phyloP scores from a whole-genome alignment of 2,329 filamentous ascomycete species.

The Juglanconis oblonga region DNA sequence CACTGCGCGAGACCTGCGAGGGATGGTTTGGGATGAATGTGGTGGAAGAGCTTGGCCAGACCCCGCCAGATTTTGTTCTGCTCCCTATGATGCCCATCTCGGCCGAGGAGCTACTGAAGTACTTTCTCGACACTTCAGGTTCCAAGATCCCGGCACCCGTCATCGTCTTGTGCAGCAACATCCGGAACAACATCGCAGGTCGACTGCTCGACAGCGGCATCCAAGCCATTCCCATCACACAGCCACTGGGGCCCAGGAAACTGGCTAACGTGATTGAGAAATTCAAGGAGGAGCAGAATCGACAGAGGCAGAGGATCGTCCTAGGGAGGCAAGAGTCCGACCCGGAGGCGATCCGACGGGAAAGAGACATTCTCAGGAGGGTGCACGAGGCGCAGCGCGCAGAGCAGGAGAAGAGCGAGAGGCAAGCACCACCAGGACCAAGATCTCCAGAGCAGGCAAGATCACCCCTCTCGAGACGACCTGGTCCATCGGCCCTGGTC shows the following conservation, averaged over 20 bases:
- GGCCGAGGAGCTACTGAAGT: constrained; percentile 8
- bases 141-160: neutral
- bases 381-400: constrained; percentile 2
- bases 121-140: neutral
- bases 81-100: constrained; percentile 22
- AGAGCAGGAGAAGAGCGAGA: neutral
- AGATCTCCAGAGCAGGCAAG: neutral
- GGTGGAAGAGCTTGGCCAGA: constrained; percentile 13
- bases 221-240: constrained; percentile 8
- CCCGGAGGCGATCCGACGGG: constrained; percentile 12
- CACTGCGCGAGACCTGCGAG: constrained; percentile 27
- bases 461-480: neutral
- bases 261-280: constrained; percentile 9
- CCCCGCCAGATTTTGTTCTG: constrained; percentile 2
- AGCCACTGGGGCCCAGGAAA: constrained; percentile 10
- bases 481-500: neutral
- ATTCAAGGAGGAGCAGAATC: neutral
- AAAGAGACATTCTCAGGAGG: constrained; percentile 3
- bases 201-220: constrained; percentile 7
- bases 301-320: constrained; percentile 3
- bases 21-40: constrained; percentile 35
- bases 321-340: constrained; percentile 11
- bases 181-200: constrained; percentile 3
- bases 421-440: neutral
- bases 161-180: constrained; percentile 8